These are phyloP conservation scores for Hippophae gyantsensis DNA, from an alignment of 306 rosid species.

Conservation along the genomic window DNA sequence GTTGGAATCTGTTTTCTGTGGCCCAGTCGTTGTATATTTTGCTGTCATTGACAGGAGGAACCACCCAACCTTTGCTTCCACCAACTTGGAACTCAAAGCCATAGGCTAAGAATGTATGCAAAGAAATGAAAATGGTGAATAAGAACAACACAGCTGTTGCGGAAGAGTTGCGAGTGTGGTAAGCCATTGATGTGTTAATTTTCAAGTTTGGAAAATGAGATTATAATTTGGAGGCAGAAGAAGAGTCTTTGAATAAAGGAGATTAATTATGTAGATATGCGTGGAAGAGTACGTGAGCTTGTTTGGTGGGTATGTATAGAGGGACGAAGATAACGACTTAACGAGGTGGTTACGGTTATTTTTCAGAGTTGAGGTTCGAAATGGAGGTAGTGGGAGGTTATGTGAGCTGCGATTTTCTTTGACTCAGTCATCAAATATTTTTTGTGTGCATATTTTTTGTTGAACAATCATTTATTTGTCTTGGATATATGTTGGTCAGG, in stretches of 20 bases:
- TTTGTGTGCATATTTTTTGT: too few relatives aligned
- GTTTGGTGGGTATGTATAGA: background rate
- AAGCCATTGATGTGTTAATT: slow-evolving; percentile 1
- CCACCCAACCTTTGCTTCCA: slow-evolving; percentile 56
- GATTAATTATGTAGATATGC: too few relatives aligned
- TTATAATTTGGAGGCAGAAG: too few relatives aligned
- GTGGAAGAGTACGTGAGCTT: background rate
- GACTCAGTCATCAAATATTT: background rate
- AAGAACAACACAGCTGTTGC: background rate
- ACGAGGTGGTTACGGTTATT: background rate
- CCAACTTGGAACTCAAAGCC: slow-evolving; percentile 71
- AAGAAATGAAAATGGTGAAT: slow-evolving; percentile 7
- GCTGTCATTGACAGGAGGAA: slow-evolving; percentile 59
- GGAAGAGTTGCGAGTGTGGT: background rate
- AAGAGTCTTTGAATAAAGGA: too few relatives aligned
- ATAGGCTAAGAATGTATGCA: slow-evolving; percentile 15
- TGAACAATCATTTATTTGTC: too few relatives aligned
- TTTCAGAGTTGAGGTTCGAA: background rate
- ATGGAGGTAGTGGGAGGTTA: slow-evolving; percentile 13
- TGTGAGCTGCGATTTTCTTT: background rate
- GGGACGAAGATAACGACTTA: background rate
- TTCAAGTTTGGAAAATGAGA: background rate
- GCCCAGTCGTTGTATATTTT: slow-evolving; percentile 71
- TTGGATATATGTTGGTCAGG: too few relatives aligned
- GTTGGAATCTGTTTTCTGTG: slow-evolving; percentile 58